These are phyloP conservation scores for Narthecium ossifragum DNA, from an alignment of 106 monocot genomes.

Conservation along the genomic window DNA sequence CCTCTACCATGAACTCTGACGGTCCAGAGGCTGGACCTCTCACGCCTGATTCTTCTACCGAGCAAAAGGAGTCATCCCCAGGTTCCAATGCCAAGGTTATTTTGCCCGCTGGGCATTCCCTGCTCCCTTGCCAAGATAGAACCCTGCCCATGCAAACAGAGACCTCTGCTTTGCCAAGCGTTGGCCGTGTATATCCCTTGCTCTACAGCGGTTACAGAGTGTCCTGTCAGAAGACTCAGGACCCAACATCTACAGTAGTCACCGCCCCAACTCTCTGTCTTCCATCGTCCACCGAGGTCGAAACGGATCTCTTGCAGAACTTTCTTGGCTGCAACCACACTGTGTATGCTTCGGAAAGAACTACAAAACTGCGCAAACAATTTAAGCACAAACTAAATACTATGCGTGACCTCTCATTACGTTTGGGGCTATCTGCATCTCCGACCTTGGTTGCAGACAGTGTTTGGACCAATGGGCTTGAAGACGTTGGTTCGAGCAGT, in stretches of 20 bases:
- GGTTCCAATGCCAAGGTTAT: background rate
- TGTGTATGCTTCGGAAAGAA: background rate
- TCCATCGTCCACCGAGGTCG: background rate
- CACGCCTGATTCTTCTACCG: background rate
- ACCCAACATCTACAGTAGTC: background rate
- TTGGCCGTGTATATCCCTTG: slow-evolving; percentile 38
- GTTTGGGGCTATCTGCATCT: slow-evolving; percentile 38
- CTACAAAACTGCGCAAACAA: background rate
- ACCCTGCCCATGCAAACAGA: background rate
- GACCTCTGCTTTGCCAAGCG: slow-evolving; percentile 11
- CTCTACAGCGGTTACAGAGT: slow-evolving; percentile 9
- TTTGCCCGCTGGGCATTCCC: background rate
- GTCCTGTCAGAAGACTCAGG: slow-evolving; percentile 2
- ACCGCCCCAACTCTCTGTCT: background rate
- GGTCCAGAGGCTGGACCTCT: background rate
- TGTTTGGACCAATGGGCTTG: slow-evolving; percentile 27
- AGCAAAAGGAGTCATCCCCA: background rate
- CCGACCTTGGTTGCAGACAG: slow-evolving; percentile 14
- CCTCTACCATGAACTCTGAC: background rate
- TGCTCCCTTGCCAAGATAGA: background rate
- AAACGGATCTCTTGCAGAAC: slow-evolving; percentile 8
- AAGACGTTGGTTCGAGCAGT: slow-evolving; percentile 46
- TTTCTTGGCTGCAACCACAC: slow-evolving; percentile 3
- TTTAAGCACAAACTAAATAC: background rate
- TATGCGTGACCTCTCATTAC: slow-evolving; percentile 49